Conservation (phyloP, 192 early-diverging fungal genomes). For the Coemansia sp. region DNA sequence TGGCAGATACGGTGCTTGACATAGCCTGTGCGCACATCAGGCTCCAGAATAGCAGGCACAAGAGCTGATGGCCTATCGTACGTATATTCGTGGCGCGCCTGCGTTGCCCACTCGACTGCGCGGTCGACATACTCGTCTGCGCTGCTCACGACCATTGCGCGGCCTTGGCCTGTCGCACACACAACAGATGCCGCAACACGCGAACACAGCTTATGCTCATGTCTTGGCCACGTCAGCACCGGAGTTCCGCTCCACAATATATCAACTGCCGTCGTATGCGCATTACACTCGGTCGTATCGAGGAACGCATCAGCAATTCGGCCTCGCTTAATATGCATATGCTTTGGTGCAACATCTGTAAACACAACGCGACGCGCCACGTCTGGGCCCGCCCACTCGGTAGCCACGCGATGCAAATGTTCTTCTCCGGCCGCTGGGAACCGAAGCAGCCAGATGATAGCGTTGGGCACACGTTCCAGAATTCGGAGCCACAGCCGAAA, state of each 20-base stretch:
- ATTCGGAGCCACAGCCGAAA: slow-evolving; percentile 86
- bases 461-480: slow-evolving; percentile 72
- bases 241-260: slow-evolving; percentile 94
- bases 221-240: slow-evolving; percentile 82
- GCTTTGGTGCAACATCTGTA: slow-evolving; percentile 80
- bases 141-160: slow-evolving; percentile 63
- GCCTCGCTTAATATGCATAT: slow-evolving; percentile 88
- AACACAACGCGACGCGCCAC: slow-evolving; percentile 81
- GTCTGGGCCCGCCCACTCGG: slow-evolving; percentile 68
- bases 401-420: slow-evolving; percentile 68
- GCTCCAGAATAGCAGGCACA: slow-evolving; percentile 19
- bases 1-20: slow-evolving; percentile 37
- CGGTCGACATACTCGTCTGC: slow-evolving; percentile 65
- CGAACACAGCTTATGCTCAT: slow-evolving; percentile 87
- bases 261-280: slow-evolving; percentile 93
- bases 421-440: slow-evolving; percentile 86
- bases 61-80: slow-evolving; percentile 8
- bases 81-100: slow-evolving; percentile 32
- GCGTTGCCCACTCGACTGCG: slow-evolving; percentile 61
- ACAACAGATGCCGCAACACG: slow-evolving; percentile 86
- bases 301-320: slow-evolving; percentile 88
- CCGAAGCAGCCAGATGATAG: slow-evolving; percentile 86
- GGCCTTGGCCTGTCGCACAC: slow-evolving; percentile 71
- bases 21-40: slow-evolving; percentile 28
- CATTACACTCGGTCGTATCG: slow-evolving; percentile 96